These are phyloP conservation scores for Verticillium alfalfae DNA, from an alignment of 2,329 filamentous ascomycete genomes.

Conservation along the genomic window DNA sequence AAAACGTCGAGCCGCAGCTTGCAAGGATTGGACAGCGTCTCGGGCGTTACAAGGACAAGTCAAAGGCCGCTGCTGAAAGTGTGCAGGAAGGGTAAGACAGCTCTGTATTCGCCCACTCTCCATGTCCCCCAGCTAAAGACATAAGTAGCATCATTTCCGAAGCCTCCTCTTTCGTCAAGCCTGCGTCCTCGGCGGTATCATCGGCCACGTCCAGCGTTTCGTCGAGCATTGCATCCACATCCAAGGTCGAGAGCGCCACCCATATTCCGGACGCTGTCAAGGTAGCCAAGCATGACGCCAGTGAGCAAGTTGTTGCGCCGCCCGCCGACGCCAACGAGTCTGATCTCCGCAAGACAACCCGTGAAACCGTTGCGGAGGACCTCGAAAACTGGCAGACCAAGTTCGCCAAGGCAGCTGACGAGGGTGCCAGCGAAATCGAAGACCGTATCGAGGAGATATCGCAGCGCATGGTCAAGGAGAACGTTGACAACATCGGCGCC, in stretches of 20 bases:
- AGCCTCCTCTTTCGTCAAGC: constrained; percentile 36
- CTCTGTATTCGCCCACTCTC: neutral
- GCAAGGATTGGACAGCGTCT: constrained; percentile 87
- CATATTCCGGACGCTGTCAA: constrained; percentile 12
- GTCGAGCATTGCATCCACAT: constrained; percentile 19
- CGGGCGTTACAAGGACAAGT: constrained; percentile 61
- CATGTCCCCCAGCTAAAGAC: neutral
- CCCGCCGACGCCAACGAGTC: constrained; percentile 41
- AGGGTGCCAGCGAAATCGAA: constrained; percentile 71
- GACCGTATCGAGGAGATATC: constrained; percentile 57
- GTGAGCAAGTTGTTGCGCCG: constrained; percentile 34
- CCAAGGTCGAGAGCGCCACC: constrained; percentile 13
- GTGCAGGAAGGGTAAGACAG: constrained; percentile 20
- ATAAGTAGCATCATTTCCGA: constrained; percentile 12
- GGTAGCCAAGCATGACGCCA: constrained; percentile 7
- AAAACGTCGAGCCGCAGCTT: constrained; percentile 94
- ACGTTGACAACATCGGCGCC: constrained; percentile 61
- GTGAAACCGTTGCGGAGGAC: constrained; percentile 69
- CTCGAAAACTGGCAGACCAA: constrained; percentile 82
- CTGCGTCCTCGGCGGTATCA: constrained; percentile 16
- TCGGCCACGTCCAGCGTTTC: constrained; percentile 7
- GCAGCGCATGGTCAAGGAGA: constrained; percentile 51
- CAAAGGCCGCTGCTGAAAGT: constrained; percentile 26
- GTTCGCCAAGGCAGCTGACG: constrained; percentile 78
- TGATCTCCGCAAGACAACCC: constrained; percentile 51